These are phyloP conservation scores for Meyerozyma smithsonii DNA, from an alignment of 1,139 yeast species.

Conservation along the genomic window DNA sequence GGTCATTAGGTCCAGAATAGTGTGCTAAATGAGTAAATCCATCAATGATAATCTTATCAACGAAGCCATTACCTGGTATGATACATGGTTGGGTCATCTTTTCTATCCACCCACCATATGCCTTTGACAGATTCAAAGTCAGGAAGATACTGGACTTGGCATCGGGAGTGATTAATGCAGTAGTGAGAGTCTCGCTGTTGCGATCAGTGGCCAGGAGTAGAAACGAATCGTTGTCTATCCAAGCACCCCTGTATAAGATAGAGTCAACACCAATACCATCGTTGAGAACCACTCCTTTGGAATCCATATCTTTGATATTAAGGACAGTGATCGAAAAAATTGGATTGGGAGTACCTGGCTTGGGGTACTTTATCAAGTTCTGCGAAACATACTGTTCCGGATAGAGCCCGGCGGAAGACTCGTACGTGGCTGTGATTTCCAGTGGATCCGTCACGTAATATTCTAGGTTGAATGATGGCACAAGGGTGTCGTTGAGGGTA, in stretches of 20 bases:
- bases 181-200: slow-evolving; percentile 55
- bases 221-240: slow-evolving; percentile 57
- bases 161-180: slow-evolving; percentile 47
- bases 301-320: slow-evolving; percentile 23
- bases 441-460: slow-evolving; percentile 45
- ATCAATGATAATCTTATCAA: slow-evolving; percentile 67
- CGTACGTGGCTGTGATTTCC: slow-evolving; percentile 25
- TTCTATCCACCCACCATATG: slow-evolving; percentile 58
- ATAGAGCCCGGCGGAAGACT: slow-evolving; percentile 15
- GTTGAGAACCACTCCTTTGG: slow-evolving; percentile 14
- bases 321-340: slow-evolving; percentile 44
- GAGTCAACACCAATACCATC: slow-evolving; percentile 41
- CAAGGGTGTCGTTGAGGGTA: slow-evolving; percentile 66
- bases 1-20: slow-evolving; percentile 43
- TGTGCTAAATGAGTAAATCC: slow-evolving; percentile 67
- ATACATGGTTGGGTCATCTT: slow-evolving; percentile 30
- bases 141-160: slow-evolving; percentile 13
- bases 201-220: slow-evolving; percentile 70
- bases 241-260: slow-evolving; percentile 64
- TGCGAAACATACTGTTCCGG: slow-evolving; percentile 53
- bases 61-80: slow-evolving; percentile 48
- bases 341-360: slow-evolving; percentile 81
- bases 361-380: slow-evolving; percentile 68
- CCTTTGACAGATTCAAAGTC: slow-evolving; percentile 31
- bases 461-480: slow-evolving; percentile 60